Conservation (phyloP, 305 asterid genomes). For the Fraxinus latifolia region DNA sequence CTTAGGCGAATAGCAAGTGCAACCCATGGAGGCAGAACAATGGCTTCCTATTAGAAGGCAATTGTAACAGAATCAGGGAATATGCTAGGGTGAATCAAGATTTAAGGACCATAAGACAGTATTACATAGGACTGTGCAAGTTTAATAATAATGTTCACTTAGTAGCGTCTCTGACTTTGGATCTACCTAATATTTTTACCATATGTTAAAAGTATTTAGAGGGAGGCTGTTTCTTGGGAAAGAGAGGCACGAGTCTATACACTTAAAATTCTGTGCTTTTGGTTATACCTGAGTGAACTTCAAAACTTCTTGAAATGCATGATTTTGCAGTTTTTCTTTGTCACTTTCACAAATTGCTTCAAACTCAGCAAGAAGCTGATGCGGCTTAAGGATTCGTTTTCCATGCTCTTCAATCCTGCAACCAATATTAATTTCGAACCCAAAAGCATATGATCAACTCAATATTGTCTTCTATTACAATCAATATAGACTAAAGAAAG, state of each 20-base stretch:
- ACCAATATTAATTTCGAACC: background rate
- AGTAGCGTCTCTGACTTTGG: background rate
- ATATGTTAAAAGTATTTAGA: background rate
- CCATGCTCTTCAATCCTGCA: constrained; percentile 80
- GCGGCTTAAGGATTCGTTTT: constrained; percentile 83
- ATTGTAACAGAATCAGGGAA: background rate
- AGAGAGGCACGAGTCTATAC: background rate
- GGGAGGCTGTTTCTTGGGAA: background rate
- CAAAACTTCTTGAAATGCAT: constrained; percentile 72
- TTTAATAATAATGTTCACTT: background rate
- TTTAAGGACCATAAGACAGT: background rate
- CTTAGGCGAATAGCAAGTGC: constrained; percentile 88
- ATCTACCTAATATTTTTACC: background rate
- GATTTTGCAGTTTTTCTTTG: constrained; percentile 51
- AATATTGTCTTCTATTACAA: background rate
- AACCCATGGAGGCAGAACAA: constrained; percentile 90
- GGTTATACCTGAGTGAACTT: constrained; percentile 70
- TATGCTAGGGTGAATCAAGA: background rate
- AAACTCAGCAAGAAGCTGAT: constrained; percentile 77
- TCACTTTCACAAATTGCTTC: constrained; percentile 53
- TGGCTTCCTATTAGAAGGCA: constrained; percentile 61
- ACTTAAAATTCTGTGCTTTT: background rate
- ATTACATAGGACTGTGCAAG: background rate
- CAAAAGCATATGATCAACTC: background rate
- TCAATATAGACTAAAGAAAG: background rate